Evolutionary conservation across 805 yeast species (phyloP).

Genomic region (Starmerella stigmatis): DNA sequence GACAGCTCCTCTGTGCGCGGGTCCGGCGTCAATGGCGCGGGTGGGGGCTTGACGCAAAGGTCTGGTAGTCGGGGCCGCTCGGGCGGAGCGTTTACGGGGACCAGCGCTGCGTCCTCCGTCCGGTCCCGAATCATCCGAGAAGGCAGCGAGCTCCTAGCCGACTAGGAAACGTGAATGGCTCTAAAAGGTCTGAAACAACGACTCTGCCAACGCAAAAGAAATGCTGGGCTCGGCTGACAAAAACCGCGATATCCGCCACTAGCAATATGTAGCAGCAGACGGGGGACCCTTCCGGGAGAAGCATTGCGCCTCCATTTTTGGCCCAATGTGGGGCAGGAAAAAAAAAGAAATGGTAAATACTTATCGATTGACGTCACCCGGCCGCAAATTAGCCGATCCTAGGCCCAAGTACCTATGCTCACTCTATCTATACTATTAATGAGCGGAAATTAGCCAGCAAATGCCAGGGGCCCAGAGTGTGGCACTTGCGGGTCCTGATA

Average conservation of each 20-base stretch:
- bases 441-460: too few species aligned
- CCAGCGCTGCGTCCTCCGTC: conserved; percentile 3
- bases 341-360: too few species aligned
- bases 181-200: neutral
- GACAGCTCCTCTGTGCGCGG: neutral
- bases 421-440: too few species aligned
- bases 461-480: too few species aligned
- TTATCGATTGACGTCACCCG: too few species aligned
- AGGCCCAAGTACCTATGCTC: too few species aligned
- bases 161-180: neutral
- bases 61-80: neutral
- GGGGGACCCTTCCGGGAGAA: too few species aligned
- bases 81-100: neutral
- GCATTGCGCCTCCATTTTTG: too few species aligned
- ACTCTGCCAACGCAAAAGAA: neutral
- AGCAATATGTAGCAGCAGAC: too few species aligned
- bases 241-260: neutral
- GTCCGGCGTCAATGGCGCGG: neutral
- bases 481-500: neutral
- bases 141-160: conserved; percentile 3
- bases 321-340: too few species aligned
- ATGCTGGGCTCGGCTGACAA: conserved; percentile 1
- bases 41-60: neutral
- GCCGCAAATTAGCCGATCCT: too few species aligned
- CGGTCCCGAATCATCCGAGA: conserved; percentile 4